Percentiles rank a stretch among this genome's conserved stretches.
Evolutionary conservation across 2,329 filamentous ascomycete genomes (phyloP).

Genomic region (Curvularia sp.): DNA sequence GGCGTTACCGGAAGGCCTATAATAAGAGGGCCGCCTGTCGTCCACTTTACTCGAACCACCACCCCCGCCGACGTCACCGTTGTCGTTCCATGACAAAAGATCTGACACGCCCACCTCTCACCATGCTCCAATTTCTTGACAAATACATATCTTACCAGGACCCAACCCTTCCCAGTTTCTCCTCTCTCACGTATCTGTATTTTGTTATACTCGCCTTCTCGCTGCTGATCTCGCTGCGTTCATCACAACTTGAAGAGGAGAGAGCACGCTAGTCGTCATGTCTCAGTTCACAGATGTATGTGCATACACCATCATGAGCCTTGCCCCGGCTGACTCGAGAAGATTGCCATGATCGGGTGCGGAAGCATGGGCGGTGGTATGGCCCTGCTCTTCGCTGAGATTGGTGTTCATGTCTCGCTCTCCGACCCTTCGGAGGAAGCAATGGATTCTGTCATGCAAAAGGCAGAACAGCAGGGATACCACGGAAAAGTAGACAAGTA

Average conservation of each 20-base stretch:
- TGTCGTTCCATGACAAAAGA: constrained; percentile 9
- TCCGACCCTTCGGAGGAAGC: constrained; percentile 61
- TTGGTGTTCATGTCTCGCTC: constrained; percentile 62
- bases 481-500: constrained; percentile 51
- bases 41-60: constrained; percentile 8
- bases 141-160: constrained; percentile 40
- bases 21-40: constrained; percentile 7
- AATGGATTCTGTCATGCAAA: constrained; percentile 55
- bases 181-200: constrained; percentile 40
- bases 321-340: constrained; percentile 3
- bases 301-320: not conserved
- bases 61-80: constrained; percentile 29
- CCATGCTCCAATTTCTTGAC: constrained; percentile 42
- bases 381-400: constrained; percentile 65
- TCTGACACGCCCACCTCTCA: constrained; percentile 8
- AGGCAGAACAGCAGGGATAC: constrained; percentile 53
- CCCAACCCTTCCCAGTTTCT: constrained; percentile 42
- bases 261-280: constrained; percentile 23
- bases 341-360: constrained; percentile 65
- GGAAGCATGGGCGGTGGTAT: constrained; percentile 68
- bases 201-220: constrained; percentile 36
- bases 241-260: constrained; percentile 24
- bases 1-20: constrained; percentile 5
- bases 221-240: constrained; percentile 36
- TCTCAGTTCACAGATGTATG: constrained; percentile 38